Evolutionary conservation across 1,139 yeast species (phyloP), one percentile per base, ranked within the genome.

Genomic region (Scheffersomyces insectosa): DNA sequence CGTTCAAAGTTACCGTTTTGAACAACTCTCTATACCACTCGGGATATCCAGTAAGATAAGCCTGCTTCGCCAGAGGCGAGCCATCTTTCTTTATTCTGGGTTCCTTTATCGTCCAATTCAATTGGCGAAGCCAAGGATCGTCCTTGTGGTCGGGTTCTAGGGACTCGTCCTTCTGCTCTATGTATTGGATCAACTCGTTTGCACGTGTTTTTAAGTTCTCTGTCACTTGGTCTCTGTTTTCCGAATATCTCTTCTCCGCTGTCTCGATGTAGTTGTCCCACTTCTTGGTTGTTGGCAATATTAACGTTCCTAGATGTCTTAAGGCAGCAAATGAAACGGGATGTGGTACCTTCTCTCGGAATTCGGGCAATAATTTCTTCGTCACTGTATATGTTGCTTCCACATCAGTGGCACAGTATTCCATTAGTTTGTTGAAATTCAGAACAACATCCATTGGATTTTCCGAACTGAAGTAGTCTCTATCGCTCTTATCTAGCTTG

Each of bases 321-420:
- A 93, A 68, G 0, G 97, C 97, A 1, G 95, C 93, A 69, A 93
- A 87, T 20, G 96, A 88, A 1, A 91, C 96, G 0, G 99, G 98
- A 63, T 95, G 99, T 0, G 98, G 97, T 29, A 91, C 82, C 41
- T 82, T 78, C 28, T 68, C 56, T 33, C 80, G 65, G 57, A 88
- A 95, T 29, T 70, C 68, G 0, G 97, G 97, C 38, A 85, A 79
- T 0, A 90, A 77, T 46, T 80, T 80, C 44, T 77, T 71, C 49
- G 86, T 82, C 0, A 93, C 91, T 47, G 70, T 68, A 56, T 76
- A 86, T 0, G 99, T 93, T 1, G 85, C 84, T 3, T 68, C 68
- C 0, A 90, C 97, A 66, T 95, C 99, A 11, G 68, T 68, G 1
- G 97, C 90, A 74, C 99, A 95, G 67, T 95, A 95, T 36, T 68